phyloP scores from a whole-genome alignment of 306 rosid genomes.

The Malus sieversii region DNA sequence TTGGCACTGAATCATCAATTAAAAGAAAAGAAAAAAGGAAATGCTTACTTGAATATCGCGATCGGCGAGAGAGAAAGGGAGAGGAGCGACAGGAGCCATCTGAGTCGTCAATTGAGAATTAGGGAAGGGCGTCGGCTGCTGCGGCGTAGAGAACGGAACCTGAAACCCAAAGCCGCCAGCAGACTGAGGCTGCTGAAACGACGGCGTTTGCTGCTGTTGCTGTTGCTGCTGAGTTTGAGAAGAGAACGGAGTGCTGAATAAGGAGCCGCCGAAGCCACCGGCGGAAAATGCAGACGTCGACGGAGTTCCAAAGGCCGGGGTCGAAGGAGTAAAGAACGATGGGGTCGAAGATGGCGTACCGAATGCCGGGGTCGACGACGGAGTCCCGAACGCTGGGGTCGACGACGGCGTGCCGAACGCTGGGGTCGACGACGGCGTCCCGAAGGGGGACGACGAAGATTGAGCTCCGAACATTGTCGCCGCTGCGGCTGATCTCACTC shows the following conservation, averaged over 20 bases:
- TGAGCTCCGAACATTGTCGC: slow-evolving; percentile 33
- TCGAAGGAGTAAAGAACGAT: slow-evolving; percentile 44
- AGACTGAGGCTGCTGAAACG: slow-evolving; percentile 31
- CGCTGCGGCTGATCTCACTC: background rate
- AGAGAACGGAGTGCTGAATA: slow-evolving; percentile 50
- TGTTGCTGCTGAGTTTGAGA: slow-evolving; percentile 42
- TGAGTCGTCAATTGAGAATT: slow-evolving; percentile 67
- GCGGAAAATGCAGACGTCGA: slow-evolving; percentile 39
- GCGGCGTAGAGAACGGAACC: slow-evolving; percentile 27
- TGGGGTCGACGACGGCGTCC: slow-evolving; percentile 39
- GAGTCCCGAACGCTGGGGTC: slow-evolving; percentile 33
- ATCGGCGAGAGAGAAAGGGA: slow-evolving; percentile 84
- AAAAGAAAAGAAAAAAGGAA: background rate
- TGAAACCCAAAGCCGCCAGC: slow-evolving; percentile 55
- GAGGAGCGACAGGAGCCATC: slow-evolving; percentile 93
- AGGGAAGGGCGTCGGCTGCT: slow-evolving; percentile 41
- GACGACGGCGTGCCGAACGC: slow-evolving; percentile 41
- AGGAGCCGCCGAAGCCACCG: slow-evolving; percentile 53
- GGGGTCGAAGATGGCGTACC: slow-evolving; percentile 36
- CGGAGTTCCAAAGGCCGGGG: slow-evolving; percentile 55
- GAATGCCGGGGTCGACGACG: slow-evolving; percentile 29
- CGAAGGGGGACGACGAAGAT: slow-evolving; percentile 39
- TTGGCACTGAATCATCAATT: background rate
- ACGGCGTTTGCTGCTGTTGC: slow-evolving; percentile 21
- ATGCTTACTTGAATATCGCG: slow-evolving; percentile 72